Percentiles rank a stretch among this genome's conserved stretches.
phyloP scores from a whole-genome alignment of 192 early-diverging fungal genomes.

The Rhizophagus clarus region DNA sequence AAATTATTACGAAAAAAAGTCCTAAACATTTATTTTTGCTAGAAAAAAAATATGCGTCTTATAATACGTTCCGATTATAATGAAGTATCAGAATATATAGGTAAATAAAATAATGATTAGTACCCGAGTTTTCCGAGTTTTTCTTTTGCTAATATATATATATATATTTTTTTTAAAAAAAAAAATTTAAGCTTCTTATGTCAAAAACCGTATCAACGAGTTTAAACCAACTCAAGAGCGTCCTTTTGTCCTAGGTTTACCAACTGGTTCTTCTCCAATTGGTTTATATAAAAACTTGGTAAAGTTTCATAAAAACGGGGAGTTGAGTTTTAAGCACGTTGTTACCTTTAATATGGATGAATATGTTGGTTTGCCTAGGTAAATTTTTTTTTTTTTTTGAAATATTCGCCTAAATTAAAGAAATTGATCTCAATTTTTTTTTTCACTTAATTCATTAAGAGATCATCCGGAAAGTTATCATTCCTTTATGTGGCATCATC shows the following conservation, averaged over 20 bases:
- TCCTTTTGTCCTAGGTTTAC: slow-evolving; percentile 85
- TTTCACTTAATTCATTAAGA: slow-evolving; percentile 35
- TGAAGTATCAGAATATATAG: slow-evolving; percentile 70
- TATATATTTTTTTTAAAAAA: background rate
- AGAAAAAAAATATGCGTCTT: slow-evolving; percentile 60
- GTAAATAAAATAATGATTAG: slow-evolving; percentile 37
- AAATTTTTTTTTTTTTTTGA: slow-evolving; percentile 27
- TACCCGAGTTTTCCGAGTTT: background rate
- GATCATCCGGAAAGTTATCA: slow-evolving; percentile 90
- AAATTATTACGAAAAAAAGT: too few relatives aligned
- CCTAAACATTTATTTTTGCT: background rate
- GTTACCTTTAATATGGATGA: slow-evolving; percentile 95
- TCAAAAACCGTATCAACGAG: slow-evolving; percentile 77
- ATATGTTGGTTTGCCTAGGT: slow-evolving; percentile 79
- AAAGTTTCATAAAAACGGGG: slow-evolving; percentile 64
- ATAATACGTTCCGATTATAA: slow-evolving; percentile 74
- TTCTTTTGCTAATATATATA: slow-evolving; percentile 1
- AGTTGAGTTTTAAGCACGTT: slow-evolving; percentile 76
- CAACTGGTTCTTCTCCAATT: slow-evolving; percentile 85
- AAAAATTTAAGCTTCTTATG: slow-evolving; percentile 64
- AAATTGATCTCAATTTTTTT: background rate
- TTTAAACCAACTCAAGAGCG: slow-evolving; percentile 72
- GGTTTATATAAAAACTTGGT: slow-evolving; percentile 82
- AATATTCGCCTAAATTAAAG: background rate
- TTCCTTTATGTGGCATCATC: slow-evolving; percentile 89